phyloP scores from a whole-genome alignment of 768 basidiomycete species.

The Panaeolus cyanescens region DNA sequence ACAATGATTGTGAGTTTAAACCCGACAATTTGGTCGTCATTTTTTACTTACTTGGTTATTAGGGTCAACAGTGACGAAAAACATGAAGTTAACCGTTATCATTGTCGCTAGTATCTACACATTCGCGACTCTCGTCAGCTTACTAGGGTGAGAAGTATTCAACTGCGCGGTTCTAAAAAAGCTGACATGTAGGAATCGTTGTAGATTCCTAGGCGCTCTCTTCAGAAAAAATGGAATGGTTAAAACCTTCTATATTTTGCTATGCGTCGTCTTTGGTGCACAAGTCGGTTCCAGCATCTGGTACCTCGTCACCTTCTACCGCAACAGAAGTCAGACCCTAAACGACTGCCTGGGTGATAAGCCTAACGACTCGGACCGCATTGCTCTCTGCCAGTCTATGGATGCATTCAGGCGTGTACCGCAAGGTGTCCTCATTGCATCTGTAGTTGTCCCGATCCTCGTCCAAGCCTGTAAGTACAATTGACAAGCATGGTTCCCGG shows the following conservation, averaged over 20 bases:
- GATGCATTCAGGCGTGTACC: constrained; percentile 24
- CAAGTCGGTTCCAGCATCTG: constrained; percentile 32
- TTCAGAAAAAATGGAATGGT: constrained; percentile 38
- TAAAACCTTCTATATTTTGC: constrained; percentile 31
- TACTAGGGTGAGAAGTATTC: constrained; percentile 30
- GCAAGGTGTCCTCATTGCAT: constrained; percentile 31
- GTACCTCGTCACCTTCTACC: constrained; percentile 33
- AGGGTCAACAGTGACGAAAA: constrained; percentile 27
- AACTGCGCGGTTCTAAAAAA: not conserved
- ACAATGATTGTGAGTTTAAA: constrained; percentile 23
- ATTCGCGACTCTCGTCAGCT: constrained; percentile 30
- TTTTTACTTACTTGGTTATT: not conserved
- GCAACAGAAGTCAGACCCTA: constrained; percentile 21
- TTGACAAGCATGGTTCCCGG: not conserved
- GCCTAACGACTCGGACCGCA: constrained; percentile 22
- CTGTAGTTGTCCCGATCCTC: constrained; percentile 35
- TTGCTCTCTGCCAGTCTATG: constrained; percentile 30
- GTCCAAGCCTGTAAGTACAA: constrained; percentile 38
- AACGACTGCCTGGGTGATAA: constrained; percentile 29
- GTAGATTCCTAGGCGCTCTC: constrained; percentile 41
- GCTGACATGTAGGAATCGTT: not conserved
- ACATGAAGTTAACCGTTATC: constrained; percentile 30
- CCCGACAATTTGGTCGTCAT: not conserved
- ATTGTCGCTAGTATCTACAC: constrained; percentile 33
- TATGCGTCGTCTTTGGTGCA: constrained; percentile 28